phyloP scores from a whole-genome alignment of 176 grass and related monocot genomes.

The Hsuehochloa calcarea region DNA sequence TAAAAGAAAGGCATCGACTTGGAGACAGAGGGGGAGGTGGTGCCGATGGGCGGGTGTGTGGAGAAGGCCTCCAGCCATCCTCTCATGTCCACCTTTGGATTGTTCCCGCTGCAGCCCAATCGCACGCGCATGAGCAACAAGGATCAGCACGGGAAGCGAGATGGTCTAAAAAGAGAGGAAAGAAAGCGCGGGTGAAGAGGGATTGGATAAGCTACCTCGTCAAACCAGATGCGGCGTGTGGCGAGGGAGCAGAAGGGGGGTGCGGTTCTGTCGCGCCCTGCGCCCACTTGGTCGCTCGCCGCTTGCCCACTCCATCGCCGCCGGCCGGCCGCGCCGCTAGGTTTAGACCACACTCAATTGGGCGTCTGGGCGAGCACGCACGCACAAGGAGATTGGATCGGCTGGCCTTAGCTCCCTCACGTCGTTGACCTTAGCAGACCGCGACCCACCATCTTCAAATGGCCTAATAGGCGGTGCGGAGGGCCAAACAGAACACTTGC shows the following conservation, averaged over 20 bases:
- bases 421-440: too few species aligned
- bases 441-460: too few species aligned
- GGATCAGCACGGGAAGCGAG: background rate
- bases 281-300: too few species aligned
- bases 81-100: constrained; percentile 65
- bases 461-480: too few species aligned
- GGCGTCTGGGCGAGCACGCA: too few species aligned
- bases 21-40: constrained; percentile 59
- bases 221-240: constrained; percentile 79
- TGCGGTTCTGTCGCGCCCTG: too few species aligned
- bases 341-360: too few species aligned
- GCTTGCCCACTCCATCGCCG: too few species aligned
- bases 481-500: too few species aligned
- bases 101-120: background rate
- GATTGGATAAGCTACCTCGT: constrained; percentile 44
- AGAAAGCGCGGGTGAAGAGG: background rate
- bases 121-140: background rate
- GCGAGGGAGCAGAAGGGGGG: constrained; percentile 66
- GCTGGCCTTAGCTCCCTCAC: too few species aligned
- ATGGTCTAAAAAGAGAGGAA: background rate
- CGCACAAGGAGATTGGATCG: too few species aligned
- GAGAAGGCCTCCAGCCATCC: constrained; percentile 97
- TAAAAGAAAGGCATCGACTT: constrained; percentile 35
- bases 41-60: constrained; percentile 75
- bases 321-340: too few species aligned